Base-by-base conservation (phyloP, 169 alveolate genomes). In the Eimeria necatrix region DNA sequence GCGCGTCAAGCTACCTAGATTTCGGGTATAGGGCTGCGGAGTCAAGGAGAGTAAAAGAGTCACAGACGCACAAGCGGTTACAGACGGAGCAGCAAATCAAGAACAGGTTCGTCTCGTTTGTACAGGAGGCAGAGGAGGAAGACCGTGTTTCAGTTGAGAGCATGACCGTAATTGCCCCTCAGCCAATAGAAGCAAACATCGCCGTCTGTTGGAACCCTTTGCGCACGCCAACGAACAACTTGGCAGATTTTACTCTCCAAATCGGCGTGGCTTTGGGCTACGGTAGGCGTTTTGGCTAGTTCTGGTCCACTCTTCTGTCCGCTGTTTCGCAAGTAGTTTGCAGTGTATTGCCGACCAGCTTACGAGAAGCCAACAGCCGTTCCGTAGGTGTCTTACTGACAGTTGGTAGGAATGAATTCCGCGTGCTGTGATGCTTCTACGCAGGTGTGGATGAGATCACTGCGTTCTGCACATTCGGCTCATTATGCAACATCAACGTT, bases 181-280 rank as follows among this genome's bases (percentile, higher is more conserved):
- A 49, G 53, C 78, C 68, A n/a, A 80, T 52, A 12, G 87, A 61
- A 32, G 80, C 53, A 46, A 64, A 8, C 10, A 20, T 56, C 22
- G 12, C 74, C 2, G 32, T 92, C 49, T 92, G 95, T 51, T 92
- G 95, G 95, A 92, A 92, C 53, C 78, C 93, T n/a, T 24, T 41
- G 64, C 49, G 76, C 52, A 22, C 48, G 6, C 80, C 93, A 26
- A 64, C 92, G 9, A 52, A 73, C 70, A 12, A 32, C 49, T 46
- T 92, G 74, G 49, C 71, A 53, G 95, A 92, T 87, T 92, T 92
- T 88, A 61, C 95, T 48, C 18, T 92, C 12, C n/a, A 41, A 7
- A 49, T 92, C 22, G 95, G 95, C 74, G 53, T 51, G 74, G 95
- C 64, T 14, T 14, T 48, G 6, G 52, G 84, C 60, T 92, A 92